Percentiles rank a stretch among this genome's conserved stretches.
phyloP scores from a whole-genome alignment of 192 early-diverging fungal species.

The Chytriomyces sp. region DNA sequence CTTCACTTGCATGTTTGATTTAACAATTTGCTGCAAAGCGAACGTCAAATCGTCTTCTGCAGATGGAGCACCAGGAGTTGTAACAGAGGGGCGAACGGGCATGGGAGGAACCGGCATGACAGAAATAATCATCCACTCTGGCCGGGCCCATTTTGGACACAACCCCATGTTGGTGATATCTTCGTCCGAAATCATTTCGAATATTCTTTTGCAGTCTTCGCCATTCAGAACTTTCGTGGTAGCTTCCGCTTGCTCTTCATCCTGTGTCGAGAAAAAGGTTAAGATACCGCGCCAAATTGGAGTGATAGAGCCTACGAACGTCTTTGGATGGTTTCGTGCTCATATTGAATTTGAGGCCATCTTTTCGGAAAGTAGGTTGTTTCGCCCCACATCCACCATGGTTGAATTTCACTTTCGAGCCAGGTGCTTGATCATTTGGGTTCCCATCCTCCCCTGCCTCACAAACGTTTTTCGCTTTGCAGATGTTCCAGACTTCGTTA shows the following conservation, averaged over 20 bases:
- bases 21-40: conserved; percentile 91
- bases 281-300: too few relatives aligned
- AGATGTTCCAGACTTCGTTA: conserved; percentile 85
- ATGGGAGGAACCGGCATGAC: conserved; percentile 95
- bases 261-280: not conserved
- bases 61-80: conserved; percentile 83
- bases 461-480: conserved; percentile 83
- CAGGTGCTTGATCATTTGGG: conserved; percentile 21
- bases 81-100: conserved; percentile 94
- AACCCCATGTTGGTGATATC: conserved; percentile 88
- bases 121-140: conserved; percentile 98
- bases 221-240: conserved; percentile 63
- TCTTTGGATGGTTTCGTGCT: conserved; percentile 55
- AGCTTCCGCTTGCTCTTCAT: conserved; percentile 41
- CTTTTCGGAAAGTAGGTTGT: conserved; percentile 84
- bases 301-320: not conserved
- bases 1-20: conserved; percentile 85
- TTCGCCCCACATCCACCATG: conserved; percentile 87
- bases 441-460: conserved; percentile 73
- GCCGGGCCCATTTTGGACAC: conserved; percentile 86
- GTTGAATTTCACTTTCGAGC: conserved; percentile 54
- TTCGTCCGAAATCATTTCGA: conserved; percentile 85
- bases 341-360: conserved; percentile 65
- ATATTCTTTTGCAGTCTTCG: conserved; percentile 77
- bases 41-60: conserved; percentile 98